Evolutionary conservation across 371 early-diverging fungal genomes (phyloP).

Genomic region (Rhizopus arrhizus): DNA sequence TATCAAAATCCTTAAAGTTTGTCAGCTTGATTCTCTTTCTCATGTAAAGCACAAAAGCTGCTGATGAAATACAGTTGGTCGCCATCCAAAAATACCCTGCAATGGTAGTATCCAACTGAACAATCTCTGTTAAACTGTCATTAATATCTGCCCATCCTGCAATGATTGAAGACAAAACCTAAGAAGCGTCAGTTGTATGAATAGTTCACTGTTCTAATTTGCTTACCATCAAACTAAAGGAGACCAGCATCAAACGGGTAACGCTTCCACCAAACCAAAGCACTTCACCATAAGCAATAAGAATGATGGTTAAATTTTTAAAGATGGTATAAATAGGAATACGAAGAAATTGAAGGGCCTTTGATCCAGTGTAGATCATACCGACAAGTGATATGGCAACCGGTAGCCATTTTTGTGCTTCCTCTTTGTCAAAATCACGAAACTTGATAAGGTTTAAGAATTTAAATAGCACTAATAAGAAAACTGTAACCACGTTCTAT

Average conservation of each 20-base stretch:
- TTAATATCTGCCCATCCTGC: conserved; percentile 82
- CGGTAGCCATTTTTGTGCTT: conserved; percentile 85
- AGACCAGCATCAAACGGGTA: conserved; percentile 75
- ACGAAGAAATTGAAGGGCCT: conserved; percentile 87
- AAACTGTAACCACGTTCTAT: conserved; percentile 47
- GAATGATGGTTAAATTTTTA: conserved; percentile 98
- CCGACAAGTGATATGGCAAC: conserved; percentile 84
- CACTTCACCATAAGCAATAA: conserved; percentile 95
- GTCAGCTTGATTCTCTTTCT: conserved; percentile 84
- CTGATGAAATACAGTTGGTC: conserved; percentile 91
- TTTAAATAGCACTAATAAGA: conserved; percentile 54
- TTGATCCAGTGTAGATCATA: conserved; percentile 99
- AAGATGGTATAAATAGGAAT: conserved; percentile 98
- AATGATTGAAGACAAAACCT: conserved; percentile 86
- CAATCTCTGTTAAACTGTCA: conserved; percentile 49
- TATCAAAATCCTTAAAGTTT: conserved; percentile 92
- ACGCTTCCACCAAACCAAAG: conserved; percentile 81
- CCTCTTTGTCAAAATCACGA: conserved; percentile 67
- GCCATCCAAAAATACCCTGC: conserved; percentile 87
- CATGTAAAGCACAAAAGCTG: conserved; percentile 90
- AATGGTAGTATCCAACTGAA: conserved; percentile 40
- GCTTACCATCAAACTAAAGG: conserved; percentile 88
- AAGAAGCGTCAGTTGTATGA: neutral
- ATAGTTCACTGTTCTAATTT: neutral
- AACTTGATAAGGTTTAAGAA: conserved; percentile 68